Percentiles rank a stretch among this genome's conserved stretches.
phyloP scores from a whole-genome alignment of 2,329 filamentous ascomycete genomes.

The Apiospora kogelbergensis region DNA sequence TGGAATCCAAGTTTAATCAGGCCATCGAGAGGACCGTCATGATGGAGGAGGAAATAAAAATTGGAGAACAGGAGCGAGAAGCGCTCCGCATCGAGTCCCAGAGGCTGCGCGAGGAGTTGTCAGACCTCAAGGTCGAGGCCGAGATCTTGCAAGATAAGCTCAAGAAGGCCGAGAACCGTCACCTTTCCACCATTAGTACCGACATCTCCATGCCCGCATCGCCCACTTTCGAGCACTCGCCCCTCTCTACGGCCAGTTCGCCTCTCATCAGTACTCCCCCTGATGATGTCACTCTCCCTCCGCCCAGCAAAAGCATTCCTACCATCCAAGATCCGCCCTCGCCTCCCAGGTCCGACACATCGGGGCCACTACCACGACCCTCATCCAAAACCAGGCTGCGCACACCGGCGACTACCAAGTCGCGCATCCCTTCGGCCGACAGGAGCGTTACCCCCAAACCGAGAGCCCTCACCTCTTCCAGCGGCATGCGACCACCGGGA shows the following conservation, averaged over 20 bases:
- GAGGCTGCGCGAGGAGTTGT: slow-evolving; percentile 83
- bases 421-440: slow-evolving; percentile 54
- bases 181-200: slow-evolving; percentile 60
- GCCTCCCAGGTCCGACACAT: slow-evolving; percentile 87
- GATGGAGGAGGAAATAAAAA: slow-evolving; percentile 92
- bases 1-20: slow-evolving; percentile 96
- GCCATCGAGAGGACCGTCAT: slow-evolving; percentile 89
- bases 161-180: slow-evolving; percentile 64
- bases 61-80: slow-evolving; percentile 90
- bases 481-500: slow-evolving; percentile 37
- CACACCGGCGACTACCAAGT: slow-evolving; percentile 38
- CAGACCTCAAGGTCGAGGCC: slow-evolving; percentile 90
- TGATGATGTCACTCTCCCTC: background rate
- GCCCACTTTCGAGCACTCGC: slow-evolving; percentile 73
- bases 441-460: slow-evolving; percentile 55
- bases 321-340: slow-evolving; percentile 83
- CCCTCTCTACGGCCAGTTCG: slow-evolving; percentile 84
- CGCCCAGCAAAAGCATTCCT: slow-evolving; percentile 34
- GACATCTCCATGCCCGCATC: slow-evolving; percentile 66
- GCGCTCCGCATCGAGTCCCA: slow-evolving; percentile 86
- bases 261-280: slow-evolving; percentile 88
- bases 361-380: slow-evolving; percentile 57
- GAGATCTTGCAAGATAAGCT: slow-evolving; percentile 95
- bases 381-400: slow-evolving; percentile 43
- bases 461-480: slow-evolving; percentile 38